phyloP scores from a whole-genome alignment of 2,329 filamentous ascomycete genomes.

The Sclerotinia sclerotiorum region DNA sequence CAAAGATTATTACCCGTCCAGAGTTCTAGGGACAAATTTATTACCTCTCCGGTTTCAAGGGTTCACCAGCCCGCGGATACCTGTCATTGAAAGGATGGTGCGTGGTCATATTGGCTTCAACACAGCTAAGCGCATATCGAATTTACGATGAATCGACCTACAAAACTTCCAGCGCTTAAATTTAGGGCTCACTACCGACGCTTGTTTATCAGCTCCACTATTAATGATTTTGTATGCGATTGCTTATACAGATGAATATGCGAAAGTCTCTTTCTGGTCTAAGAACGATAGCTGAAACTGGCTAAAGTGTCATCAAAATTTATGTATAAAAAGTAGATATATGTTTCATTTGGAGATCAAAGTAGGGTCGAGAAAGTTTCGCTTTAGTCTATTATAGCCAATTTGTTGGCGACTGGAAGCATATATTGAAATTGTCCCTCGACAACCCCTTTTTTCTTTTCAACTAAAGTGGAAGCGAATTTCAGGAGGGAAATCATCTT shows the following conservation, averaged over 20 bases:
- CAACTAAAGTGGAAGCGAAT: neutral
- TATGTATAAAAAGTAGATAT: neutral
- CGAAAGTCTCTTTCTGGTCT: neutral
- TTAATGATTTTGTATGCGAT: neutral
- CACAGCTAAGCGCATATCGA: conserved; percentile 6
- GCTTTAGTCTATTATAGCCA: neutral
- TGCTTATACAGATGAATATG: neutral
- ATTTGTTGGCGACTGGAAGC: neutral
- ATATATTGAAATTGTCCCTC: neutral
- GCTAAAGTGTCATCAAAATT: neutral
- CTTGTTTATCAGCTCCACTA: too few species aligned
- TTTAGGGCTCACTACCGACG: too few species aligned
- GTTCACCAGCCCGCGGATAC: neutral
- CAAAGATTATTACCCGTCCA: neutral
- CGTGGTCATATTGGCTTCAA: neutral
- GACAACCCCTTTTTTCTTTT: neutral
- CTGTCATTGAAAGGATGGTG: neutral
- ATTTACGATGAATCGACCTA: neutral
- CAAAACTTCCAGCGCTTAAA: neutral
- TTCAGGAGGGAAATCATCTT: neutral
- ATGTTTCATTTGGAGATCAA: neutral
- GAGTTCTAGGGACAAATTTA: neutral
- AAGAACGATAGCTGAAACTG: conserved; percentile 1
- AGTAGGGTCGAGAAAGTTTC: neutral
- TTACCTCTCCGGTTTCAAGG: neutral